A percentile compares a stretch with the other conserved stretches of the same genome.
These are phyloP conservation scores for Moesziomyces sp. DNA, from an alignment of 1,284 basidiomycete genomes.

Conservation along the genomic window DNA sequence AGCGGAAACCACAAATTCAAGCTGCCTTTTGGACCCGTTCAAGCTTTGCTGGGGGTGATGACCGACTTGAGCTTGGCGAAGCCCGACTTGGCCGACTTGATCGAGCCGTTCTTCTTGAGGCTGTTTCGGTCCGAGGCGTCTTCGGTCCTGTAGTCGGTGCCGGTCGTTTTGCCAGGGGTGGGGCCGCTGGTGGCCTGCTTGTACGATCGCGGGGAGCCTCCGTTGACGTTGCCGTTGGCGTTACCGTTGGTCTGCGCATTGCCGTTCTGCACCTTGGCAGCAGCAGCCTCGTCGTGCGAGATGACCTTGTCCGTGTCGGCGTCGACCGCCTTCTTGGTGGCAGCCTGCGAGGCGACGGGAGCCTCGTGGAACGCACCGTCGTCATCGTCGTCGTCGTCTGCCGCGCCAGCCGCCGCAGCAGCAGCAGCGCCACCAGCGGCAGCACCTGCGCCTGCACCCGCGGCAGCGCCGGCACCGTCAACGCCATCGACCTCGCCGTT, in stretches of 20 bases:
- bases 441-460: slow-evolving; percentile 19
- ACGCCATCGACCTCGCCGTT: slow-evolving; percentile 9
- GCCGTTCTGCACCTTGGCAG: slow-evolving; percentile 19
- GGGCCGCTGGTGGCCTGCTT: slow-evolving; percentile 11
- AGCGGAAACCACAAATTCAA: background rate
- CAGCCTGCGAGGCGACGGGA: slow-evolving; percentile 33
- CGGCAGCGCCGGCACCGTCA: slow-evolving; percentile 21
- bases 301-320: slow-evolving; percentile 45
- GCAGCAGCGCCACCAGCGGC: slow-evolving; percentile 29
- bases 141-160: slow-evolving; percentile 37
- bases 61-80: slow-evolving; percentile 48
- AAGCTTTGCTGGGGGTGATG: slow-evolving; percentile 31
- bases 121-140: slow-evolving; percentile 17
- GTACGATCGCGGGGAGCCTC: slow-evolving; percentile 4
- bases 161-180: slow-evolving; percentile 7
- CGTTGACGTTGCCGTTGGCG: slow-evolving; percentile 20
- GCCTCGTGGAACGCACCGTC: slow-evolving; percentile 45
- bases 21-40: background rate
- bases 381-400: slow-evolving; percentile 13
- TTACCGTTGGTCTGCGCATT: slow-evolving; percentile 8
- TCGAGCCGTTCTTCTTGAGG: slow-evolving; percentile 30
- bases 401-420: slow-evolving; percentile 23
- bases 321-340: slow-evolving; percentile 26
- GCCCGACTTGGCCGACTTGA: slow-evolving; percentile 32
- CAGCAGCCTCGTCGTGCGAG: slow-evolving; percentile 42